Percentiles rank a stretch among this genome's conserved stretches.
Evolutionary conservation across 78 protist species (phyloP).

Genomic region (Pelomyxa schiedti): DNA sequence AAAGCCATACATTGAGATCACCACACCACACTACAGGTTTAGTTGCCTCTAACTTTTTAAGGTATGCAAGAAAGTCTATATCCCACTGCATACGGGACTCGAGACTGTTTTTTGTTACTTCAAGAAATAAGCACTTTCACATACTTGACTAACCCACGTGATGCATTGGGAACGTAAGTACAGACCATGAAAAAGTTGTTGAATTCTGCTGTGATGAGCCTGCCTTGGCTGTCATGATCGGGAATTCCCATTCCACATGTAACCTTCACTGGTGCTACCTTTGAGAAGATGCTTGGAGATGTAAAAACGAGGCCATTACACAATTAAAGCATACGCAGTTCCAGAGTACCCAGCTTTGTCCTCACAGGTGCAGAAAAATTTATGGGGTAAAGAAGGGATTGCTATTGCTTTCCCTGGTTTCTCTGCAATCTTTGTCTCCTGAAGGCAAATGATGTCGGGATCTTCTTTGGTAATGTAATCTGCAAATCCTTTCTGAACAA

Average conservation of each 20-base stretch:
- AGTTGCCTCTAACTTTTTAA: conserved; percentile 8
- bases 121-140: background rate
- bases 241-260: conserved; percentile 32
- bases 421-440: conserved; percentile 62
- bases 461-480: conserved; percentile 31
- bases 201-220: conserved; percentile 44
- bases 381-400: conserved; percentile 21
- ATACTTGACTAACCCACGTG: no score
- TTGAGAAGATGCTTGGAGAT: background rate
- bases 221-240: conserved; percentile 48
- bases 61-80: conserved; percentile 22
- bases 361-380: conserved; percentile 9
- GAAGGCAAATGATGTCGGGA: conserved; percentile 53
- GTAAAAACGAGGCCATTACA: background rate
- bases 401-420: background rate
- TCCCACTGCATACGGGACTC: conserved; percentile 55
- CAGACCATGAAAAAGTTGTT: conserved; percentile 36
- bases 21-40: conserved; percentile 66
- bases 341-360: conserved; percentile 24
- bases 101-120: background rate
- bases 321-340: conserved; percentile 3
- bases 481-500: conserved; percentile 11
- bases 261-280: conserved; percentile 26
- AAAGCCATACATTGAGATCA: conserved; percentile 29
- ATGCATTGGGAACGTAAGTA: conserved; percentile 55